Evolutionary conservation across 2,329 filamentous ascomycete genomes (phyloP).

Genomic region (Claviceps capensis): DNA sequence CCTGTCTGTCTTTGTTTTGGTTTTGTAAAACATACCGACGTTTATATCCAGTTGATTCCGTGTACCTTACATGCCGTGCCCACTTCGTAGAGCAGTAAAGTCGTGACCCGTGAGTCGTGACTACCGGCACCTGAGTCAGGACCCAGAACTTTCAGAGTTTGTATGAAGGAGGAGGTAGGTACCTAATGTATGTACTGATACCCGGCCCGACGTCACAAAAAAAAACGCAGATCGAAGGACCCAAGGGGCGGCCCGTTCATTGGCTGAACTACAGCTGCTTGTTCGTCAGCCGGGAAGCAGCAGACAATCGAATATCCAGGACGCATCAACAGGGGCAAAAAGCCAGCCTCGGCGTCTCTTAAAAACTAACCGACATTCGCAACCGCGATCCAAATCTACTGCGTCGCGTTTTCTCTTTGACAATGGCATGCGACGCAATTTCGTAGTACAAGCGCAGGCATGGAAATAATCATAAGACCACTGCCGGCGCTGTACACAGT

Average conservation of each 20-base stretch:
- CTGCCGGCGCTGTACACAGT: slow-evolving; percentile 89
- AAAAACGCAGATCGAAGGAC: too few species aligned
- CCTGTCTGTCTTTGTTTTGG: not conserved
- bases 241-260: not conserved
- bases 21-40: not conserved
- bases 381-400: not conserved
- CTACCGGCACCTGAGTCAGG: too few species aligned
- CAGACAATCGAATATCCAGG: not conserved
- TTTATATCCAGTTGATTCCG: too few species aligned
- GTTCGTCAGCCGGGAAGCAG: not conserved
- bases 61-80: too few species aligned
- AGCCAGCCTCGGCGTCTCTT: not conserved
- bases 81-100: too few species aligned
- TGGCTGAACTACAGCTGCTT: not conserved
- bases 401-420: not conserved
- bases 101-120: too few species aligned
- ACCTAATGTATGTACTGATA: too few species aligned
- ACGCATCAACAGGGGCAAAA: not conserved
- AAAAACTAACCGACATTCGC: not conserved
- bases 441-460: slow-evolving; percentile 12
- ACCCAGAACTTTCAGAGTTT: too few species aligned
- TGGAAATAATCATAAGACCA: slow-evolving; percentile 32
- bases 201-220: too few species aligned
- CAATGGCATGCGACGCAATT: not conserved
- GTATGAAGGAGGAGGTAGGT: too few species aligned